A percentile compares a stretch with the other conserved stretches of the same genome.
These are phyloP conservation scores for Russula lepida DNA, from an alignment of 768 basidiomycete genomes.

Conservation along the genomic window DNA sequence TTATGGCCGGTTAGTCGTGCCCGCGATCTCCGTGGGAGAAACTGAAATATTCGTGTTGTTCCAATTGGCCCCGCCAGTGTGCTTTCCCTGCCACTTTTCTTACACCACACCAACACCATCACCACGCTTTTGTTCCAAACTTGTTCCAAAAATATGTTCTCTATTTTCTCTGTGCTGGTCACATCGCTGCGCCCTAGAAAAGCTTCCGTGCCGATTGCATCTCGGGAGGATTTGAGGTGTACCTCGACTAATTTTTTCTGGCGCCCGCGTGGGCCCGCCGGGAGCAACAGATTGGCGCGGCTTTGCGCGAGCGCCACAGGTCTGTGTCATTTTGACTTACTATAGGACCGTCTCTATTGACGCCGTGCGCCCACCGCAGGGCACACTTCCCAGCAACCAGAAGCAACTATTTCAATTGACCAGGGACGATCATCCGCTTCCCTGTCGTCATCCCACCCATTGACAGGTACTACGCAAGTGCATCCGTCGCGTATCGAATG, in stretches of 20 bases:
- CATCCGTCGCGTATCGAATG: neutral
- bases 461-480: neutral
- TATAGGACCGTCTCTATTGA: neutral
- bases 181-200: neutral
- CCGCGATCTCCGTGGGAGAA: neutral
- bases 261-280: neutral
- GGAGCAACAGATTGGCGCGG: neutral
- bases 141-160: neutral
- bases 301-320: conserved; percentile 2
- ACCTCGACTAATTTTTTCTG: neutral
- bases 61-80: neutral
- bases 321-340: neutral
- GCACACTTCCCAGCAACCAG: neutral
- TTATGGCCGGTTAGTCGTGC: neutral
- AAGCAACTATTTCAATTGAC: neutral
- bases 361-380: too few relatives aligned
- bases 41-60: neutral
- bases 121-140: neutral
- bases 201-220: neutral
- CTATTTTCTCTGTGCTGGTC: conserved; percentile 4
- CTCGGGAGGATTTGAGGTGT: neutral
- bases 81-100: neutral
- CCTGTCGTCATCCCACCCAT: neutral
- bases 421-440: neutral
- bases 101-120: neutral